Conservation (phyloP, 306 rosid genomes). For the Cyclanthera cordifolia region DNA sequence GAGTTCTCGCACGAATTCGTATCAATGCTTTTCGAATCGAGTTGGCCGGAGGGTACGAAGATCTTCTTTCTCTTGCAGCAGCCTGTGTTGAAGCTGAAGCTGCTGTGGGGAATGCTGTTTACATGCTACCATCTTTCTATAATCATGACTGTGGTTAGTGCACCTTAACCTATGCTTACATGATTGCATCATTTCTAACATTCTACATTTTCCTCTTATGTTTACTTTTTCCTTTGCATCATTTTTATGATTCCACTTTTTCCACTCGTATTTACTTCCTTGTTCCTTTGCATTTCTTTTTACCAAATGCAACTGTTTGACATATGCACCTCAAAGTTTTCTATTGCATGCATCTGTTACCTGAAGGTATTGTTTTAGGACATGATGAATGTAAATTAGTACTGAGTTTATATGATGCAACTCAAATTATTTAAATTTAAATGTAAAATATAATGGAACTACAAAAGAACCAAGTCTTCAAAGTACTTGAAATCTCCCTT, state of each 20-base stretch:
- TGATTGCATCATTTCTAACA: background rate
- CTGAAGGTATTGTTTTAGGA: background rate
- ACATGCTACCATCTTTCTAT: constrained; percentile 81
- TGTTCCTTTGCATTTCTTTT: background rate
- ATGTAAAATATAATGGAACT: no score
- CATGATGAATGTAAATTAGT: background rate
- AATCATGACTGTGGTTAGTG: constrained; percentile 80
- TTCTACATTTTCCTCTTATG: background rate
- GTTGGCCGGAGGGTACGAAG: constrained; percentile 55
- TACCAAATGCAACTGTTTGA: background rate
- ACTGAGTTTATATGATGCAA: no score
- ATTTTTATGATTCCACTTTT: background rate
- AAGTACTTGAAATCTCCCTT: no score
- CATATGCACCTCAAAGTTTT: background rate
- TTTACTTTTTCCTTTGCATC: background rate
- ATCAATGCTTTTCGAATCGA: constrained; percentile 82
- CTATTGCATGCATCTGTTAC: background rate
- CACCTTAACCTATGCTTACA: constrained; percentile 15
- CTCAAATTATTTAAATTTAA: no score
- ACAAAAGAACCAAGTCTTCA: no score
- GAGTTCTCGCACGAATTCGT: constrained; percentile 62
- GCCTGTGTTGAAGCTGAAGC: constrained; percentile 75
- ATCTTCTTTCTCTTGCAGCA: constrained; percentile 57
- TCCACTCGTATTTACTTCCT: background rate
- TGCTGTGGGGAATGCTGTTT: constrained; percentile 76